phyloP scores from a whole-genome alignment of 805 yeast species.

The Metschnikowia peoriensis region DNA sequence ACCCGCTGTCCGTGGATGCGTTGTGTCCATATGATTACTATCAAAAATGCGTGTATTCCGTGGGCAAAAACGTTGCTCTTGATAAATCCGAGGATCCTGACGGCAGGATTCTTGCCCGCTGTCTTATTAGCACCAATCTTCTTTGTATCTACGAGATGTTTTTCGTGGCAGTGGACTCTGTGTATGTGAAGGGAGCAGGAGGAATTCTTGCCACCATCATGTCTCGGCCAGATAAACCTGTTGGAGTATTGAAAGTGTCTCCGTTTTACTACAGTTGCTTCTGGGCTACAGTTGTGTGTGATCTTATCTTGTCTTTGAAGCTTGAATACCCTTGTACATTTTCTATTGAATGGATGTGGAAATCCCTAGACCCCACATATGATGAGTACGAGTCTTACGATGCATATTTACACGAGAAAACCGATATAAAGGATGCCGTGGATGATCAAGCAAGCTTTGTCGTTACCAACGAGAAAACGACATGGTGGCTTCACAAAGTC shows the following conservation, averaged over 20 bases:
- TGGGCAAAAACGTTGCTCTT: slow-evolving; percentile 29
- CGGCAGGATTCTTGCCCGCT: slow-evolving; percentile 31
- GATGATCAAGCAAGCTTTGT: slow-evolving; percentile 11
- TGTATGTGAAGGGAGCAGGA: slow-evolving; percentile 39
- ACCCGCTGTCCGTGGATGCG: slow-evolving; percentile 29
- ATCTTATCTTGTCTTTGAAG: slow-evolving; percentile 34
- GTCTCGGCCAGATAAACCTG: slow-evolving; percentile 14
- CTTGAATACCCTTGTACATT: slow-evolving; percentile 31
- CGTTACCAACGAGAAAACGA: slow-evolving; percentile 16
- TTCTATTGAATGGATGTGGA: slow-evolving; percentile 33
- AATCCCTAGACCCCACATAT: slow-evolving; percentile 30
- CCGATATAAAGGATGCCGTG: background rate
- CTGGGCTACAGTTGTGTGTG: slow-evolving; percentile 38
- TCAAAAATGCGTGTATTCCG: slow-evolving; percentile 33
- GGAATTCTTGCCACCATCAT: slow-evolving; percentile 32
- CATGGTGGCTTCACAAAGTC: slow-evolving; percentile 40
- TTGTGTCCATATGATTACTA: slow-evolving; percentile 37
- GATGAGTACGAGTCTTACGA: slow-evolving; percentile 17
- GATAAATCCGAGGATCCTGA: slow-evolving; percentile 25
- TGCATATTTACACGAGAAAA: slow-evolving; percentile 3
- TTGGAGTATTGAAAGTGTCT: slow-evolving; percentile 25
- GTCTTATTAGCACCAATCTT: slow-evolving; percentile 36
- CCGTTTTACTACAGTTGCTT: slow-evolving; percentile 35
- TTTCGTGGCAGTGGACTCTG: slow-evolving; percentile 36
- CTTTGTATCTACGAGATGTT: slow-evolving; percentile 40